These are phyloP conservation scores for Colletotrichum tofieldiae DNA, from an alignment of 2,329 filamentous ascomycete species.

Conservation along the genomic window DNA sequence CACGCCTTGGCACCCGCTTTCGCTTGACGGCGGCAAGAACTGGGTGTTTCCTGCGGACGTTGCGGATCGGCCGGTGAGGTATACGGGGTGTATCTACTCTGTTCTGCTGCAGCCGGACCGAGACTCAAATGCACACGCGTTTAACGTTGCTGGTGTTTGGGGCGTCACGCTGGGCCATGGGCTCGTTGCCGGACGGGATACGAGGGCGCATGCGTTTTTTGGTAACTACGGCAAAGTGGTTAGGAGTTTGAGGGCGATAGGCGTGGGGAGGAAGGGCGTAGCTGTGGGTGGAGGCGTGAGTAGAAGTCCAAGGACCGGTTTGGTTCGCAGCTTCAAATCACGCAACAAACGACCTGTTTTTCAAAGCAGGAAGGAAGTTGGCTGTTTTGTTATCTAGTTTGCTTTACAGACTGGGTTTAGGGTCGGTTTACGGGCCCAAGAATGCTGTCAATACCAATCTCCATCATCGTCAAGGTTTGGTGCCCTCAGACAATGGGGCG, in stretches of 20 bases:
- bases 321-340: conserved; percentile 54
- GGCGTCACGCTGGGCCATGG: conserved; percentile 75
- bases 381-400: not conserved
- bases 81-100: conserved; percentile 70
- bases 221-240: conserved; percentile 64
- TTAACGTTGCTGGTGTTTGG: conserved; percentile 64
- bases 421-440: rapidly evolving
- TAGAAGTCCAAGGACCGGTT: conserved; percentile 56
- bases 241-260: conserved; percentile 54
- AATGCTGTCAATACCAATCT: not conserved
- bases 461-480: not conserved
- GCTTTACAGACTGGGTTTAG: too few relatives aligned
- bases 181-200: conserved; percentile 56
- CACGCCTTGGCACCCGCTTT: conserved; percentile 74
- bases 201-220: conserved; percentile 69
- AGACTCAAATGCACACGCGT: conserved; percentile 64
- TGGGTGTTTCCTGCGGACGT: conserved; percentile 66
- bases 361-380: not conserved
- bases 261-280: conserved; percentile 56
- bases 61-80: conserved; percentile 53
- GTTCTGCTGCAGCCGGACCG: conserved; percentile 66
- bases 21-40: conserved; percentile 49
- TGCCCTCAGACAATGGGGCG: too few relatives aligned
- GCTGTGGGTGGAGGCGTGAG: conserved; percentile 61
- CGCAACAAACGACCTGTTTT: too few relatives aligned